Evolutionary conservation across 352 stramenopile genomes (phyloP), one percentile per base, ranked within the genome.

Genomic region (Globisporangium abappressorium): DNA sequence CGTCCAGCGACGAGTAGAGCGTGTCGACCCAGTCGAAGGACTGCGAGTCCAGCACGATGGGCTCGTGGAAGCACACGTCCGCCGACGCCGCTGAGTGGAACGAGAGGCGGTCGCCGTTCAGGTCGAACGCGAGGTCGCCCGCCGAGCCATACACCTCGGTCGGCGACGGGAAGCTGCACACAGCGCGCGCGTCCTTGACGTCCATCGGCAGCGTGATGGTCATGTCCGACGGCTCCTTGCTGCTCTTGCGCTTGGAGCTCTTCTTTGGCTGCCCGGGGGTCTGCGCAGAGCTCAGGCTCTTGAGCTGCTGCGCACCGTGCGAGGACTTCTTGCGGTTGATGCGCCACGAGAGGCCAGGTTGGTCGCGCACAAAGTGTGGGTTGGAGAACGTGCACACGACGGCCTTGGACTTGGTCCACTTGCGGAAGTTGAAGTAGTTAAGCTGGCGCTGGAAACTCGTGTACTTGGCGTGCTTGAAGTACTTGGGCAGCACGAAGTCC

Each of bases 391-490:
- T 92, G 73, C 81, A 92, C 64, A 89, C 78, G 62, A 80, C 87
- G 70, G 95, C 87, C 63, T 89, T 90, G 66, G 79, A 88, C 71
- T 91, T 91, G 72, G 82, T 91, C 82, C 82, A 91, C 70, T 93
- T 92, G 71, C 84, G 77, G 73, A 98, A 98, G 64, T 82, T 83
- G 67, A 98, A 98, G 70, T 98, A 98, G 75, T 95, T 97, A 61
- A 98, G 80, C 70, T 98, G 90, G 9, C 92, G 81, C 57, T 95
- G 87, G 51, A 98, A 91, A 36, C 87, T 96, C n/a, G 91, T 89
- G 78, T 97, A 97, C 63, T 91, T 95, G 65, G 80, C 72, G 72
- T 97, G 91, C 64, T 97, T 97, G 76, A 97, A 97, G 74, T 97
- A 97, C 65, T 90, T 88, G 34, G 92, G 90, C 24, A 98, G 75